phyloP scores from a whole-genome alignment of 345 rosid species.

The Gossypium bickii region DNA sequence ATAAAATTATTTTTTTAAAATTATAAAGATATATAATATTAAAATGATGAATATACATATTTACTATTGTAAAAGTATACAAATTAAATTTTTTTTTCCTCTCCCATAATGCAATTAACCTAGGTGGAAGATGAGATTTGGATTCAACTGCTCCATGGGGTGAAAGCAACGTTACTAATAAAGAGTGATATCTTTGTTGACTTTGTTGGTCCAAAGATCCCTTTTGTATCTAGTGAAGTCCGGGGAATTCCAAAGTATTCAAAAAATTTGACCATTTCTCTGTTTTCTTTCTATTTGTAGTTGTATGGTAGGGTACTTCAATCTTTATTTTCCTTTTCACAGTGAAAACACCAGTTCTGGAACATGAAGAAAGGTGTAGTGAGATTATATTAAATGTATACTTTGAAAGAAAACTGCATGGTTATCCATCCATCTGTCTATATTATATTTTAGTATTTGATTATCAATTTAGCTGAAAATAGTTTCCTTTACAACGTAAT shows the following conservation, averaged over 20 bases:
- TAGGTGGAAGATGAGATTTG: background rate
- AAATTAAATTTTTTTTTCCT: too few relatives aligned
- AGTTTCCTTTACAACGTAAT: too few relatives aligned
- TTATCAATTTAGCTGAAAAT: too few relatives aligned
- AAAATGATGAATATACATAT: too few relatives aligned
- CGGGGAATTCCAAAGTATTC: background rate
- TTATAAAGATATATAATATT: too few relatives aligned
- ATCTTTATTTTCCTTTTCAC: background rate
- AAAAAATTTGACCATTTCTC: background rate
- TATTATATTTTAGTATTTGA: too few relatives aligned
- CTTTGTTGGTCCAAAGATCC: background rate
- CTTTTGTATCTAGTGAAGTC: background rate
- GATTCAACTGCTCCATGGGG: conserved; percentile 2
- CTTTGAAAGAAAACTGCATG: too few relatives aligned
- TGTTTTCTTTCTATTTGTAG: conserved; percentile 10
- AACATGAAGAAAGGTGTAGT: background rate
- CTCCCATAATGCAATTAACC: too few relatives aligned
- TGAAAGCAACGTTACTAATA: background rate
- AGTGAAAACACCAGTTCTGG: background rate
- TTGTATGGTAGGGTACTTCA: background rate
- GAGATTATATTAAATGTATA: background rate
- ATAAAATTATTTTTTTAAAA: too few relatives aligned
- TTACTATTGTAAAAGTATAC: too few relatives aligned
- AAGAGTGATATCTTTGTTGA: conserved; percentile 2
- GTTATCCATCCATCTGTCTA: too few relatives aligned